Evolutionary conservation across 257 asterid genomes (phyloP).

Genomic region (Oldenlandia corymbosa): DNA sequence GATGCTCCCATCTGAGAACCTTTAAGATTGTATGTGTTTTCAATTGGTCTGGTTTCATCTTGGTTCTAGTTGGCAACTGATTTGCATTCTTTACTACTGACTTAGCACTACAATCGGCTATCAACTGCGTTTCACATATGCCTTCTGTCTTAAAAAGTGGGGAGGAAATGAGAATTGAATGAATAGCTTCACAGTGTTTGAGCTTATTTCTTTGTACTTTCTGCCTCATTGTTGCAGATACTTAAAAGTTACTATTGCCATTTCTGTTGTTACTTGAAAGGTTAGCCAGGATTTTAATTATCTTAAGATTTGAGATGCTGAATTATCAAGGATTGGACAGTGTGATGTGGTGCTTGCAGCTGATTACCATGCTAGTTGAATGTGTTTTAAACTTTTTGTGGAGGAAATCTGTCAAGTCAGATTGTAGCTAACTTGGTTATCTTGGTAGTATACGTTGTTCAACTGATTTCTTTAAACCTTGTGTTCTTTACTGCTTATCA

Average conservation of each 20-base stretch:
- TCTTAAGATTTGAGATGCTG: neutral
- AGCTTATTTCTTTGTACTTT: neutral
- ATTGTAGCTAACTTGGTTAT: neutral
- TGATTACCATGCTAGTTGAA: neutral
- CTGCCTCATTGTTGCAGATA: neutral
- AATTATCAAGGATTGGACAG: neutral
- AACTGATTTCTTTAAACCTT: neutral
- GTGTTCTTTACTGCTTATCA: neutral
- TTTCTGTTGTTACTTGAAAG: neutral
- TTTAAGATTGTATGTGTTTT: neutral
- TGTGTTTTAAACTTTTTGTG: neutral
- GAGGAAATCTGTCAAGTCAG: too few species aligned
- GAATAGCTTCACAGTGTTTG: neutral
- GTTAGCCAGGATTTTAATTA: neutral
- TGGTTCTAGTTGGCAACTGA: neutral
- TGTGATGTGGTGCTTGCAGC: neutral
- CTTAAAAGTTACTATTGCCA: neutral
- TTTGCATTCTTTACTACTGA: neutral
- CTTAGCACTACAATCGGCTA: neutral
- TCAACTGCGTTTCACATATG: neutral
- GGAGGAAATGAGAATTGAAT: neutral
- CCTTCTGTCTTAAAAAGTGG: neutral
- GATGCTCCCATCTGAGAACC: too few species aligned
- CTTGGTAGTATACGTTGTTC: slow-evolving; percentile 6
- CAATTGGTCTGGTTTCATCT: neutral